Evolutionary conservation across 2,329 filamentous ascomycete species (phyloP).

Genomic region (Penicillium sp.): DNA sequence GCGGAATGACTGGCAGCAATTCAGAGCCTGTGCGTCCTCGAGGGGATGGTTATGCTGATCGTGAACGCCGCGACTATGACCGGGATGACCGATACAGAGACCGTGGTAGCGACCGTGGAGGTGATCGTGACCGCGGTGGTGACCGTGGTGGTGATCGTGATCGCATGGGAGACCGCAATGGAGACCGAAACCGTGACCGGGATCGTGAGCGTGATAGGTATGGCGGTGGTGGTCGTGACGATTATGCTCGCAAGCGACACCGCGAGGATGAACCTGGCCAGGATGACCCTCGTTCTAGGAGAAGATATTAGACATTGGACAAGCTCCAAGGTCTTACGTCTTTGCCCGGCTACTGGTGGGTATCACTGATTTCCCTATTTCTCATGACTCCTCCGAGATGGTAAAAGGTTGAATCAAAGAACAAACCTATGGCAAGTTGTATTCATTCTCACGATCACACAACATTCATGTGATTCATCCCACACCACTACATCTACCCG

Average conservation of each 20-base stretch:
- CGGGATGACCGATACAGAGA: slow-evolving; percentile 45
- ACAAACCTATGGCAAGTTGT: slow-evolving; percentile 28
- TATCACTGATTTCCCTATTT: slow-evolving; percentile 39
- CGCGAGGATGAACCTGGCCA: slow-evolving; percentile 74
- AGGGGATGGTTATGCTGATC: slow-evolving; percentile 56
- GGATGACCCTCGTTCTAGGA: slow-evolving; percentile 69
- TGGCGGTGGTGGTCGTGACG: slow-evolving; percentile 42
- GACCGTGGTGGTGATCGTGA: slow-evolving; percentile 56
- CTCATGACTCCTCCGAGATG: slow-evolving; percentile 27
- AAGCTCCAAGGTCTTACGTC: slow-evolving; percentile 14
- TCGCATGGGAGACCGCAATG: slow-evolving; percentile 50
- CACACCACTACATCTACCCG: neutral
- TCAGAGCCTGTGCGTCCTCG: slow-evolving; percentile 77
- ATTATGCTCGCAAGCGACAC: slow-evolving; percentile 63
- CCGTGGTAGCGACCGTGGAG: slow-evolving; percentile 47
- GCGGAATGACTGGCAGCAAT: slow-evolving; percentile 72
- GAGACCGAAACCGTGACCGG: slow-evolving; percentile 15
- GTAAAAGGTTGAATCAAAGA: slow-evolving; percentile 40
- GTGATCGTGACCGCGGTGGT: slow-evolving; percentile 48
- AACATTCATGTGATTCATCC: slow-evolving; percentile 1
- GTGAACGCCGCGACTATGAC: slow-evolving; percentile 53
- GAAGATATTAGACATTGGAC: slow-evolving; percentile 55
- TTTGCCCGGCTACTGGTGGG: slow-evolving; percentile 41
- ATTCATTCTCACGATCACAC: slow-evolving; percentile 22
- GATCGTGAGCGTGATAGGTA: slow-evolving; percentile 56